Base-by-base conservation (phyloP, 148 eudicot genomes). In the Bassia scoparia region DNA sequence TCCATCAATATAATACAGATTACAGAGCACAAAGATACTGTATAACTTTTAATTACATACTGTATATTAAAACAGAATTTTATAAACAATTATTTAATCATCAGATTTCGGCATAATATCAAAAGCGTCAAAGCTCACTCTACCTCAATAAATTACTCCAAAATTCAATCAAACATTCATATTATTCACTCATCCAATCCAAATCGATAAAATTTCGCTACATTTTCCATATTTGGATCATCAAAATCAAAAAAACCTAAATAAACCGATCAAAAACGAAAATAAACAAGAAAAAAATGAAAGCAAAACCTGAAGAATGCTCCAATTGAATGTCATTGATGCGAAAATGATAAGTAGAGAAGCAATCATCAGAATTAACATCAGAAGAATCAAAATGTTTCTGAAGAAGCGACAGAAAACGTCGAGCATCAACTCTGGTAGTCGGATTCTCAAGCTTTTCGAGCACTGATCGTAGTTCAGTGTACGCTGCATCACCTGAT, bases 401-500 rank as follows among this genome's bases (percentile, higher is more conserved):
- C 77, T 95, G 93, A 35, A 95, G 84, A 12, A 72, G 64, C 30
- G 97, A 67, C 8, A 95, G 53, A 79, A 95, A 95, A 69, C 88
- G 74, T 77, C 98, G 88, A 27, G 98, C 90, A 9, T 83, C 83
- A 10, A 56, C 56, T 50, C 97, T 83, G 71, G 97, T 91, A 0
- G 1, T 67, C 70, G 96, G 92, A 77, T 95, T 83, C 62, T 95
- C 97, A 17, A 95, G 93, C 70, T 83, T 83, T 81, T 95, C 90
- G 7, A 95, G 83, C 26, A 95, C 77, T 72, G 87, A 87, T 80
- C 97, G 61, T 61, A 95, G 76, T 15, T 76, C 93, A 68, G 75
- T 56, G 85, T 95, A 95, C 0, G 98, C 98, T 16, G 88, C 82
- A 77, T 95, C 98, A n/a, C 98, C 96, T 31, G 98, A 95, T 70